Evolutionary conservation across 1,139 yeast genomes (phyloP).

Genomic region (Candida gigantensis): DNA sequence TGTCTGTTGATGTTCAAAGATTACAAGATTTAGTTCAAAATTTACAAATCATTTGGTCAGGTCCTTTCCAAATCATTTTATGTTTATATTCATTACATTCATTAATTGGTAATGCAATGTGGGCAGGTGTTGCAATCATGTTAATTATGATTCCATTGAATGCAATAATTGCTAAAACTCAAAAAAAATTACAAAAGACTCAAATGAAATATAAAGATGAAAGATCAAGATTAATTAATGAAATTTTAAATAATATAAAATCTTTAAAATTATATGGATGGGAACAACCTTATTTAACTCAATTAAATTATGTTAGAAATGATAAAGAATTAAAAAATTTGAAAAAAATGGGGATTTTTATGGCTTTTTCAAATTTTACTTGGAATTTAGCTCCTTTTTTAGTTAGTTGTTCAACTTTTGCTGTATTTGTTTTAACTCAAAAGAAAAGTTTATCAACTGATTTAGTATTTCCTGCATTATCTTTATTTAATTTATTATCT

Average conservation of each 20-base stretch:
- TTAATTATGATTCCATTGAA: slow-evolving; percentile 84
- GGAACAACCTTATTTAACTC: slow-evolving; percentile 83
- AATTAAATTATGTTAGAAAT: slow-evolving; percentile 79
- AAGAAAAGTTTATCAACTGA: slow-evolving; percentile 79
- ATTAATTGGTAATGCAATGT: slow-evolving; percentile 86
- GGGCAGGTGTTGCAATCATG: slow-evolving; percentile 93
- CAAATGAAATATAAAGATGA: slow-evolving; percentile 51
- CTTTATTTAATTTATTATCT: slow-evolving; percentile 78
- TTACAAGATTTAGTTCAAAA: slow-evolving; percentile 87
- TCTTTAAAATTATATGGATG: slow-evolving; percentile 92
- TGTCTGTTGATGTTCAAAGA: slow-evolving; percentile 97
- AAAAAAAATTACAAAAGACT: slow-evolving; percentile 69
- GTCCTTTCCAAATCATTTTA: slow-evolving; percentile 86
- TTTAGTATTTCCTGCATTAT: slow-evolving; percentile 90
- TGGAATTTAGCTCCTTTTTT: slow-evolving; percentile 89
- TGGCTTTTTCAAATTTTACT: slow-evolving; percentile 72
- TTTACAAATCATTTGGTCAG: slow-evolving; percentile 91
- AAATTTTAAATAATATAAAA: slow-evolving; percentile 87
- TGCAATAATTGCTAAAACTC: slow-evolving; percentile 69
- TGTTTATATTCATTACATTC: slow-evolving; percentile 78
- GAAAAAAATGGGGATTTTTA: slow-evolving; percentile 72
- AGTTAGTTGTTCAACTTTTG: slow-evolving; percentile 91
- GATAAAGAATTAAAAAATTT: slow-evolving; percentile 82
- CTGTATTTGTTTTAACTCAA: slow-evolving; percentile 67
- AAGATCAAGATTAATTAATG: slow-evolving; percentile 66